Conservation (phyloP, 306 rosid species). For the Gastrolobium bilobum region DNA sequence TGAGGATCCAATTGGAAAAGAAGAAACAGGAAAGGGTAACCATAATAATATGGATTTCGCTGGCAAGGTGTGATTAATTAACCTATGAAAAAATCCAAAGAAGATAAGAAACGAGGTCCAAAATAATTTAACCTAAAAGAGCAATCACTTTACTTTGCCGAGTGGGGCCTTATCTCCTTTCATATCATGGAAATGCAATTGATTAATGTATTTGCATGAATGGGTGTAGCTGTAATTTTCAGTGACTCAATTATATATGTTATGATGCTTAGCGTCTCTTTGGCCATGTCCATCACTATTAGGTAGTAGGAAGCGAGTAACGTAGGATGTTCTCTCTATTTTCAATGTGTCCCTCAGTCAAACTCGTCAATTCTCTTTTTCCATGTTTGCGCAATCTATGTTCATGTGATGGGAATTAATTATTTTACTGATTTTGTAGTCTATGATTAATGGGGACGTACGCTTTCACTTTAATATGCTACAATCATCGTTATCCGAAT, state of each 20-base stretch:
- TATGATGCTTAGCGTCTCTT: constrained; percentile 15
- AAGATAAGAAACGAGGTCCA: background rate
- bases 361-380: constrained; percentile 41
- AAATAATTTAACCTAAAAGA: background rate
- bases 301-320: background rate
- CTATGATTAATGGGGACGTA: background rate
- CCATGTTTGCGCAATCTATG: background rate
- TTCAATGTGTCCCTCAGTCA: constrained; percentile 17
- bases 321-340: background rate
- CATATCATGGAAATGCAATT: background rate
- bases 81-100: background rate
- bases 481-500: constrained; percentile 5
- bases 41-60: background rate
- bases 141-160: constrained; percentile 15
- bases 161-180: constrained; percentile 15
- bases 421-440: constrained; percentile 5
- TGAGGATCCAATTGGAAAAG: constrained; percentile 50
- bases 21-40: background rate
- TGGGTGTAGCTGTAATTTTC: background rate
- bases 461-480: background rate
- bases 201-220: background rate
- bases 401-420: constrained; percentile 26
- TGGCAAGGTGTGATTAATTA: background rate
- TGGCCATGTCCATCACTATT: constrained; percentile 16
- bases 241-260: constrained; percentile 24